Evolutionary conservation across 2,329 filamentous ascomycete genomes (phyloP), one percentile per base, ranked within the genome.

Genomic region (Calonectria montana): DNA sequence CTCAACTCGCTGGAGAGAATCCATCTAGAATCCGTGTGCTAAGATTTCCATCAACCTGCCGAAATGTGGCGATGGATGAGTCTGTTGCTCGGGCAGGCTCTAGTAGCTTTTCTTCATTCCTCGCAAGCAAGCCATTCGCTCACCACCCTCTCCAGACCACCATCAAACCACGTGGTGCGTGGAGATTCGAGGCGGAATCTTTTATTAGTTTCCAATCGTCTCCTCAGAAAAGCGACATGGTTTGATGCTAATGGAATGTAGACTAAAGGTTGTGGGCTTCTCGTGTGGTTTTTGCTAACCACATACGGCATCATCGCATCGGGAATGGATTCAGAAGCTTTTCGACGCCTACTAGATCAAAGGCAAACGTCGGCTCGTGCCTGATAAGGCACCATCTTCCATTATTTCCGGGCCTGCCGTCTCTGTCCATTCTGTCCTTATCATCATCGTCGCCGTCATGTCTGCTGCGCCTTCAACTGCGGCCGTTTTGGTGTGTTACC

Each of bases 341-440:
- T 59, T 23, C 4, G 53, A 9, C n/a, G 53, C 31, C 16, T 23
- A 21, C 18, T 23, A 15, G n/a, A 39, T 16, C 31, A 59, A 59
- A 59, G 53, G 21, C 35, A 59, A 59, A 59, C 13, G 3, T 10
- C 31, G 16, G 21, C 53, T 39, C 31, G 35, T 59, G 53, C 53
- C 53, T 59, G 53, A 59, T 59, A 59, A 59, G 53, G 53, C 53
- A 59, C 21, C 53, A 39, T 37, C 31, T 39, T 59, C 35, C 31
- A 59, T 59, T 59, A 59, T 59, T 39, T 23, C 53, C 53, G 53
- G 35, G 31, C 6, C 8, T 25, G n/a, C 21, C n/a, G n/a, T 39
- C 13, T 23, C 13, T 59, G 12, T 15, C 53, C 35, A 25, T 35
- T 16, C 35, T 59, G 21, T 59, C 53, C 12, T 39, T 59, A 25